These are phyloP conservation scores for Mortierella sp. DNA, from an alignment of 371 early-diverging fungal genomes.

Conservation along the genomic window DNA sequence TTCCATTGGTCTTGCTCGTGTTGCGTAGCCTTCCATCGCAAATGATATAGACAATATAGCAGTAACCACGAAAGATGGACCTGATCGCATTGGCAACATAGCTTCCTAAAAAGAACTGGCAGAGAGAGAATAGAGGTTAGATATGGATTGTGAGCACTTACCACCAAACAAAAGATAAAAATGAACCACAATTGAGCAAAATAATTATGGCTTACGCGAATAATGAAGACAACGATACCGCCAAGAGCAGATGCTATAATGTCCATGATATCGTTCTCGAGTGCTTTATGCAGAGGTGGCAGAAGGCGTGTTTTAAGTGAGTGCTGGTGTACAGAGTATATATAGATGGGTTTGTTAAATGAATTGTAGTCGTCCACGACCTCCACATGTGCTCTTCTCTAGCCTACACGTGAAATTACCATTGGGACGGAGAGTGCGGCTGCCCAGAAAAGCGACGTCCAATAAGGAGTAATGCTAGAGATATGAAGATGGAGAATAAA, in stretches of 20 bases:
- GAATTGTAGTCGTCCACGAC: background rate
- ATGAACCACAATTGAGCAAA: constrained; percentile 11
- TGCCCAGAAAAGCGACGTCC: constrained; percentile 57
- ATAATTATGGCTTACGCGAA: constrained; percentile 4
- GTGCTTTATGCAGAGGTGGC: constrained; percentile 15
- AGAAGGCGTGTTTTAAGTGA: constrained; percentile 30
- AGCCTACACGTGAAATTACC: constrained; percentile 12
- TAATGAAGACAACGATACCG: constrained; percentile 1
- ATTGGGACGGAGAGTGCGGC: constrained; percentile 49
- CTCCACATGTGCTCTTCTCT: background rate
- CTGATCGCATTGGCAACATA: constrained; percentile 26
- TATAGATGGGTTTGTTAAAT: background rate
- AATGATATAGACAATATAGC: constrained; percentile 32
- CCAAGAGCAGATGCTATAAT: constrained; percentile 37
- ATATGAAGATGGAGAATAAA: background rate
- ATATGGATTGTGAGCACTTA: too few species aligned
- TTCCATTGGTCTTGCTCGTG: background rate
- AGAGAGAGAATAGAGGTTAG: too few species aligned
- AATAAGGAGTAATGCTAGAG: constrained; percentile 43
- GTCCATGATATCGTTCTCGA: constrained; percentile 41
- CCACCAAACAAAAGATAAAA: too few species aligned
- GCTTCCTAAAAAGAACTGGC: constrained; percentile 50
- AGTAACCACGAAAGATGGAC: constrained; percentile 32
- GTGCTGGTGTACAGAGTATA: constrained; percentile 23
- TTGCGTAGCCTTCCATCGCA: constrained; percentile 27